Conservation (phyloP, 306 rosid genomes). For the Astragalus glycyphyllos region DNA sequence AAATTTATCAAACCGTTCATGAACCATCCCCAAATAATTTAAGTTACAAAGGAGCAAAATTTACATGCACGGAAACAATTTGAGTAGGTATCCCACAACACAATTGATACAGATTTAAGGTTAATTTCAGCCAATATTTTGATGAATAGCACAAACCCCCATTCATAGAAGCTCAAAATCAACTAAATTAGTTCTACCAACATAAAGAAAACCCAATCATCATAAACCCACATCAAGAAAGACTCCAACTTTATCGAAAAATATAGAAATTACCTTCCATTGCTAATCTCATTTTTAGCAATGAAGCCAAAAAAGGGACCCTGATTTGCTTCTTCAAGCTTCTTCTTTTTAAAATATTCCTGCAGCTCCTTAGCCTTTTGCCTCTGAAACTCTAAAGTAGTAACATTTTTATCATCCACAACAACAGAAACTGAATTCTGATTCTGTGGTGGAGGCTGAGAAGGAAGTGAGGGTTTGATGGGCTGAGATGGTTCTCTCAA, state of each 20-base stretch:
- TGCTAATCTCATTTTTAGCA: conserved; percentile 82
- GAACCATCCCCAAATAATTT: too few species aligned
- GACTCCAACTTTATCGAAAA: conserved; percentile 6
- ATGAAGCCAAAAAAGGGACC: conserved; percentile 89
- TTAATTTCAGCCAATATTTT: conserved; percentile 26
- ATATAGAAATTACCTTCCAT: conserved; percentile 71
- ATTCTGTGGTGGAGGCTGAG: conserved; percentile 52
- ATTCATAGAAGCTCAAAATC: conserved; percentile 31
- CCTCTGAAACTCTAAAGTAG: conserved; percentile 93
- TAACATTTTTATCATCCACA: conserved; percentile 55
- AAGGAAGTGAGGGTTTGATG: conserved; percentile 63
- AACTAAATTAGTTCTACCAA: neutral
- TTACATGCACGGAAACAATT: too few species aligned
- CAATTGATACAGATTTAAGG: conserved; percentile 17
- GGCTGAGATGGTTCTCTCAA: conserved; percentile 70
- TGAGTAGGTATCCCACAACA: neutral
- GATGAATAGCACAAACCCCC: conserved; percentile 1
- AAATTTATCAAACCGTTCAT: neutral
- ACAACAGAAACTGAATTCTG: conserved; percentile 35
- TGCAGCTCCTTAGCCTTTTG: conserved; percentile 95
- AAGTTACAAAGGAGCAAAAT: too few species aligned
- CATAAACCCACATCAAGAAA: conserved; percentile 32
- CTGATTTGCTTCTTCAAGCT: conserved; percentile 77
- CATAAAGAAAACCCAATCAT: neutral
- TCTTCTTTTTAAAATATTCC: conserved; percentile 90